These are phyloP conservation scores for Aspergillus pseudoterreus DNA, from an alignment of 2,329 filamentous ascomycete genomes.

Conservation along the genomic window DNA sequence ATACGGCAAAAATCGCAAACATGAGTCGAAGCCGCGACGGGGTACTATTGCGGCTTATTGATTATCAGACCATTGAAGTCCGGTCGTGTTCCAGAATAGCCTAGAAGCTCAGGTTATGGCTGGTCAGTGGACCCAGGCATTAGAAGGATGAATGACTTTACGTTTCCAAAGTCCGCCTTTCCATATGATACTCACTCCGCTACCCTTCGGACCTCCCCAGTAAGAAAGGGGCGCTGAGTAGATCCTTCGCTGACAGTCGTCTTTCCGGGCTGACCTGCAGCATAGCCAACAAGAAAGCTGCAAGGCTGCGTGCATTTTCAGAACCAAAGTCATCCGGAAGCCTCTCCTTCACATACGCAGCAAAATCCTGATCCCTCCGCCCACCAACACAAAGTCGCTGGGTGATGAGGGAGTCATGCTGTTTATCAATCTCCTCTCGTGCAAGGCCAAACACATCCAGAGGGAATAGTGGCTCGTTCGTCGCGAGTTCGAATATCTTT, in stretches of 20 bases:
- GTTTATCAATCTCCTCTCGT: constrained; percentile 10
- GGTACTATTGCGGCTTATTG: too few species aligned
- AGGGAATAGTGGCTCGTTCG: constrained; percentile 17
- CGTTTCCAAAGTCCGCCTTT: too few species aligned
- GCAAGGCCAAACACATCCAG: constrained; percentile 13
- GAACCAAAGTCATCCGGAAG: constrained; percentile 12
- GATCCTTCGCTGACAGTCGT: neutral
- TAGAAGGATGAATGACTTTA: neutral
- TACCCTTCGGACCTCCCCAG: neutral
- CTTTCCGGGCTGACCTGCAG: constrained; percentile 10
- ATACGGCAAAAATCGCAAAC: too few species aligned
- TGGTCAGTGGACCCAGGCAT: neutral
- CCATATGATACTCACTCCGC: too few species aligned
- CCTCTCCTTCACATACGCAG: constrained; percentile 10
- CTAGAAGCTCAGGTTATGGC: too few species aligned
- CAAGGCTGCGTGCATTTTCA: constrained; percentile 12
- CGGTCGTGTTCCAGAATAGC: too few species aligned
- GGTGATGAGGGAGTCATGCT: constrained; percentile 7
- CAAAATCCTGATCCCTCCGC: constrained; percentile 5
- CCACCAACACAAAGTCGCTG: neutral
- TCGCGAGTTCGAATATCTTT: constrained; percentile 21
- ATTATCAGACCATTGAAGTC: too few species aligned
- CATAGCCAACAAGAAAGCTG: constrained; percentile 12
- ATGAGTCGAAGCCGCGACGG: too few species aligned
- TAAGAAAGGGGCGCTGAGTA: constrained; percentile 12